Conservation (phyloP, 176 grass and related monocot genomes). For the Eragrostis nindensis region DNA sequence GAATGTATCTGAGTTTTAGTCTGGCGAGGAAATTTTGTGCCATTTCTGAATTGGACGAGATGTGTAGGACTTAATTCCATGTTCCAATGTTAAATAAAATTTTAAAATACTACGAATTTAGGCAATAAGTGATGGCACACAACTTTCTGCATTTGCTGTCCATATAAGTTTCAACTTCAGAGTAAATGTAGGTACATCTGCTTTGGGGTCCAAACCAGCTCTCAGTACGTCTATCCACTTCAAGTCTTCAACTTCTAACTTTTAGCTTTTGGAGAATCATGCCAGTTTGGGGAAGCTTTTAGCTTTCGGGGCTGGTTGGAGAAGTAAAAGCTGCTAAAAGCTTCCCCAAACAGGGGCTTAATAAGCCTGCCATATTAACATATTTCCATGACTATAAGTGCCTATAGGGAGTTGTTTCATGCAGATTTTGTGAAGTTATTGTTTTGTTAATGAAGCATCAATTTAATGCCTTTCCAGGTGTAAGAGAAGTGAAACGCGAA, state of each 20-base stretch:
- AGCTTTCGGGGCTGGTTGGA: too few species aligned
- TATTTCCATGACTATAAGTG: neutral
- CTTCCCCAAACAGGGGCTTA: neutral
- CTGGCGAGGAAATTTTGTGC: too few species aligned
- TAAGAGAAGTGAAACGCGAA: slow-evolving; percentile 37
- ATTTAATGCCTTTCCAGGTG: slow-evolving; percentile 42
- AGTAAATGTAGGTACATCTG: too few species aligned
- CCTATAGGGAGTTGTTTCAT: neutral
- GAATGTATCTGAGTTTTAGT: too few species aligned
- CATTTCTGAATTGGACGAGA: neutral
- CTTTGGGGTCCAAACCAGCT: too few species aligned
- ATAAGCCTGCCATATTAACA: slow-evolving; percentile 8
- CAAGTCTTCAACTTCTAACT: neutral
- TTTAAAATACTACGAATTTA: neutral
- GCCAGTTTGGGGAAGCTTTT: too few species aligned
- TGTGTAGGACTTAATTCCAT: neutral
- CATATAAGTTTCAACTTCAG: neutral
- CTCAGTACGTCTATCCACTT: too few species aligned
- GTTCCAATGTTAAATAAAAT: too few species aligned
- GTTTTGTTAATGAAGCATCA: neutral
- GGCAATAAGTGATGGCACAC: neutral
- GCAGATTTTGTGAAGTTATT: neutral
- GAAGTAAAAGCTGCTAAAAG: too few species aligned
- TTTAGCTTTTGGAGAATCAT: too few species aligned
- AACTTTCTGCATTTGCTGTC: neutral